Evolutionary conservation across 305 asterid species (phyloP).

Genomic region (Solanum hybrid): DNA sequence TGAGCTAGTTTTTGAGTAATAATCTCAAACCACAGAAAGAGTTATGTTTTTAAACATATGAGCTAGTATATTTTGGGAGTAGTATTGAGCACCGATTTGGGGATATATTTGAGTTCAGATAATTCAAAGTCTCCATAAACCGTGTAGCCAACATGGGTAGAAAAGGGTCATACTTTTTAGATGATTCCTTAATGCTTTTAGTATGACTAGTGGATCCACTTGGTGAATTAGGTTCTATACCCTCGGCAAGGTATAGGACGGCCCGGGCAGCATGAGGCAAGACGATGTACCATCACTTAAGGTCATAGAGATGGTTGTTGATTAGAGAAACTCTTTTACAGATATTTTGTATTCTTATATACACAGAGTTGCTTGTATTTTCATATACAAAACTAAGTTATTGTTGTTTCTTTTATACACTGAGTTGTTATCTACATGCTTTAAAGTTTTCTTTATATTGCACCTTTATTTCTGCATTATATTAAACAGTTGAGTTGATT

Average conservation of each 20-base stretch:
- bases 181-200: not conserved
- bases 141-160: not conserved
- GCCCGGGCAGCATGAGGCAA: not conserved
- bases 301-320: not conserved
- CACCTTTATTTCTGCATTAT: not conserved
- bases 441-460: not conserved
- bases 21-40: not conserved
- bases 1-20: too few relatives aligned
- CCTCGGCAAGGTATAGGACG: not conserved
- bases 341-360: not conserved
- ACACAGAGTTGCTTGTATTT: not conserved
- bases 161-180: not conserved
- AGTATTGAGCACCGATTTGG: not conserved
- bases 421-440: not conserved
- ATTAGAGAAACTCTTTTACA: not conserved
- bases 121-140: too few relatives aligned
- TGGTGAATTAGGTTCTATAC: not conserved
- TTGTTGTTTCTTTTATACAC: not conserved
- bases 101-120: not conserved
- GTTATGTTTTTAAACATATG: not conserved
- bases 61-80: not conserved
- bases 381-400: not conserved
- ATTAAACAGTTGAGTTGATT: not conserved
- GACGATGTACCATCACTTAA: not conserved
- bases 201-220: not conserved